A percentile compares a stretch with the other conserved stretches of the same genome.
Conservation (phyloP, 768 basidiomycete species). For the Sporobolomyces pararoseus region DNA sequence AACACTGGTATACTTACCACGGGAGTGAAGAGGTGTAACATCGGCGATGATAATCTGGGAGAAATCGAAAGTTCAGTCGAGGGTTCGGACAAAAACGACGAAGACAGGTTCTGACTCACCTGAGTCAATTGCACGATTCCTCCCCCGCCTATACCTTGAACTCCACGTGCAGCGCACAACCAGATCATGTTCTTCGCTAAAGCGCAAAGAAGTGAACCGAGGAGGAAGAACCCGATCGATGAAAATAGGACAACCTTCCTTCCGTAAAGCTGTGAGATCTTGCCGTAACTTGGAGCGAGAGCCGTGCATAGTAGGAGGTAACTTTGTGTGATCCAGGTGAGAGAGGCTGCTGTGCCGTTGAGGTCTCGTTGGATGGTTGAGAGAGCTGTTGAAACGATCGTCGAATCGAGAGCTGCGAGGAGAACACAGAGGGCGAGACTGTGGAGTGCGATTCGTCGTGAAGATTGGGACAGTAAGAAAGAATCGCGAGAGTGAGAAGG, state of each 20-base stretch:
- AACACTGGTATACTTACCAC: slow-evolving; percentile 46
- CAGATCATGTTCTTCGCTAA: slow-evolving; percentile 29
- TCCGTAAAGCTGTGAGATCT: slow-evolving; percentile 63
- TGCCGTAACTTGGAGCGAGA: slow-evolving; percentile 70
- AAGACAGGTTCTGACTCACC: background rate
- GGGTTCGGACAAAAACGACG: too few relatives aligned
- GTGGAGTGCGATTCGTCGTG: background rate
- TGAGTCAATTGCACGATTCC: slow-evolving; percentile 11
- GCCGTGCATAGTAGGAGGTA: slow-evolving; percentile 63
- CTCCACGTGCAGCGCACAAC: slow-evolving; percentile 30
- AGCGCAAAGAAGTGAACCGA: slow-evolving; percentile 33
- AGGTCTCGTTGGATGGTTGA: slow-evolving; percentile 68
- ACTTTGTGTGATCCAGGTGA: slow-evolving; percentile 69
- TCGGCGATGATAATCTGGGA: slow-evolving; percentile 45
- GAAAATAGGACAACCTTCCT: slow-evolving; percentile 34
- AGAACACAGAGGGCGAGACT: slow-evolving; percentile 32
- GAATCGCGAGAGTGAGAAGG: background rate
- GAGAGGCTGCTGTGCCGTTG: slow-evolving; percentile 58
- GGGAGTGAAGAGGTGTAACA: slow-evolving; percentile 47
- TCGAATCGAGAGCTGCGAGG: slow-evolving; percentile 55
- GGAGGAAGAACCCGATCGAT: slow-evolving; percentile 31
- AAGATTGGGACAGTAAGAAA: background rate
- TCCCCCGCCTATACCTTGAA: slow-evolving; percentile 43
- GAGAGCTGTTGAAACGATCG: slow-evolving; percentile 63
- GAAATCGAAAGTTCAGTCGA: too few relatives aligned